A percentile compares a stretch with the other conserved stretches of the same genome.
These are phyloP conservation scores for Bromus sterilis DNA, from an alignment of 176 grass and related monocot species.

Conservation along the genomic window DNA sequence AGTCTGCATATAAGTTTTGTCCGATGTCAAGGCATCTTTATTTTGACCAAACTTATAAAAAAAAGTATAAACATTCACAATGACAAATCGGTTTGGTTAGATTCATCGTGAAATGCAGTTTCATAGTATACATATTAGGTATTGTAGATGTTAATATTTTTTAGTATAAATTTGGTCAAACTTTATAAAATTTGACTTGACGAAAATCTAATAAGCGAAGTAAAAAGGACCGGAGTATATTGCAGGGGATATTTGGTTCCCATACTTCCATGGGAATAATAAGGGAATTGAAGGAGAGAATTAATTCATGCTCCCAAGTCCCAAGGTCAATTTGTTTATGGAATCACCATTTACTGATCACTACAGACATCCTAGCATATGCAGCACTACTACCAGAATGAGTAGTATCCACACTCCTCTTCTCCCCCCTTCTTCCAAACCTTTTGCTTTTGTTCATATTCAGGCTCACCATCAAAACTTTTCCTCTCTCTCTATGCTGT, in stretches of 20 bases:
- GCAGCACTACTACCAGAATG: background rate
- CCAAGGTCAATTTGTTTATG: constrained; percentile 26
- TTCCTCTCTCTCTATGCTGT: constrained; percentile 9
- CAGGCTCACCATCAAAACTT: constrained; percentile 14
- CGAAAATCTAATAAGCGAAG: too few relatives aligned
- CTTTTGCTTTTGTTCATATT: constrained; percentile 36
- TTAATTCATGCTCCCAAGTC: constrained; percentile 23
- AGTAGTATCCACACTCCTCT: constrained; percentile 1
- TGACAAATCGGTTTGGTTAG: too few relatives aligned
- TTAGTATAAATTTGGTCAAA: too few relatives aligned
- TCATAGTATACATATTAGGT: too few relatives aligned
- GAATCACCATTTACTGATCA: constrained; percentile 26
- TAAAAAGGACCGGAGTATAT: too few relatives aligned
- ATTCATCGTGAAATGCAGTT: too few relatives aligned
- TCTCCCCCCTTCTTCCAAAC: background rate
- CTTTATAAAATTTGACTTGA: too few relatives aligned
- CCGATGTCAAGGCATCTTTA: too few relatives aligned
- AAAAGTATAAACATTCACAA: too few relatives aligned
- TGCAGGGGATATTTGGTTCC: constrained; percentile 30
- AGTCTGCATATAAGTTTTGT: too few relatives aligned
- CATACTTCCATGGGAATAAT: constrained; percentile 28
- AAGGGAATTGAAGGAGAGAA: background rate
- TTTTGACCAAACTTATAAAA: too few relatives aligned
- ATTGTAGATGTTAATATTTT: too few relatives aligned
- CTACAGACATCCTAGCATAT: background rate